phyloP scores from a whole-genome alignment of 768 basidiomycete genomes.

The Suillus bovinus region DNA sequence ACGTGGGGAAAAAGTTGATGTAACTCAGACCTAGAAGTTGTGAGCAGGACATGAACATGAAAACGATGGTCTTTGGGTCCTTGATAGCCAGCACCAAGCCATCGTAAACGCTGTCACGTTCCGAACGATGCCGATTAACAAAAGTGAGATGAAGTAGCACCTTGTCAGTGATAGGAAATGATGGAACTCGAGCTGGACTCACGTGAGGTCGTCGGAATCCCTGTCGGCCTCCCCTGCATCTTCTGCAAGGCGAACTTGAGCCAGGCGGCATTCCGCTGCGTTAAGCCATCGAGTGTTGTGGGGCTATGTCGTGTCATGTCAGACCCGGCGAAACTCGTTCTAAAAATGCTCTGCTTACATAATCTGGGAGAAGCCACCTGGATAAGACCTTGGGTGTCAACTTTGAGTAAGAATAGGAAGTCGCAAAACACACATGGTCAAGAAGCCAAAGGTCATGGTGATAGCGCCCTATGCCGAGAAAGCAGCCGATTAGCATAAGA shows the following conservation, averaged over 20 bases:
- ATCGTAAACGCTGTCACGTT: constrained; percentile 39
- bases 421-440: constrained; percentile 42
- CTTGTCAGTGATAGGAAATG: background rate
- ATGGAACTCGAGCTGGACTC: constrained; percentile 5
- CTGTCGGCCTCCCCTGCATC: constrained; percentile 68
- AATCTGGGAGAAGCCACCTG: constrained; percentile 62
- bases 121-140: background rate
- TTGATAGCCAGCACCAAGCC: constrained; percentile 58
- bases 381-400: background rate
- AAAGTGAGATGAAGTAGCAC: background rate
- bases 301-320: constrained; percentile 38
- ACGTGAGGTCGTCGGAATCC: constrained; percentile 33
- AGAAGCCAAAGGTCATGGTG: constrained; percentile 58
- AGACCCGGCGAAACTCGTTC: background rate
- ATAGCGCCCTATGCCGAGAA: constrained; percentile 50
- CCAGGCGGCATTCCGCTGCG: constrained; percentile 52
- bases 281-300: constrained; percentile 64
- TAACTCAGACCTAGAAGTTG: constrained; percentile 59
- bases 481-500: background rate
- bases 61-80: constrained; percentile 54
- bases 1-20: constrained; percentile 61
- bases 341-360: constrained; percentile 38
- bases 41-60: constrained; percentile 51
- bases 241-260: constrained; percentile 67
- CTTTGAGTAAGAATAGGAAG: background rate